Evolutionary conservation across 2,329 filamentous ascomycete genomes (phyloP).

Genomic region (Penicillium sp.): DNA sequence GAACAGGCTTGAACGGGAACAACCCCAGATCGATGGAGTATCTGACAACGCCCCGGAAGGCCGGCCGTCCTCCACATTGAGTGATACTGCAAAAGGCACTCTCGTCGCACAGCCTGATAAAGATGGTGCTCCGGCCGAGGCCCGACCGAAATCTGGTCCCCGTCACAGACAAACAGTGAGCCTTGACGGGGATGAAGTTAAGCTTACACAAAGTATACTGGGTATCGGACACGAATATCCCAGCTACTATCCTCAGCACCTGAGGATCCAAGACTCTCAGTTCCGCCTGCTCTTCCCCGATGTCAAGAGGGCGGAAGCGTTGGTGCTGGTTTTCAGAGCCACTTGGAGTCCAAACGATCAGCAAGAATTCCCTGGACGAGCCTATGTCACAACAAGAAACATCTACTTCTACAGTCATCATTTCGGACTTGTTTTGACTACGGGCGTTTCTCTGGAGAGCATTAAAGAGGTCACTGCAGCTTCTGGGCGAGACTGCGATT

Average conservation of each 20-base stretch:
- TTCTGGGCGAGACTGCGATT: constrained; percentile 87
- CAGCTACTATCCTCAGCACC: constrained; percentile 71
- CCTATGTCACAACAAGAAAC: constrained; percentile 81
- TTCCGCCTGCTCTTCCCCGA: constrained; percentile 88
- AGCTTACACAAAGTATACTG: constrained; percentile 34
- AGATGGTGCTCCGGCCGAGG: constrained; percentile 19
- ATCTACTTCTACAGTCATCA: constrained; percentile 98
- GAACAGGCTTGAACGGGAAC: constrained; percentile 57
- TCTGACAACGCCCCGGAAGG: constrained; percentile 19
- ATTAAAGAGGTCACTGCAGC: constrained; percentile 88
- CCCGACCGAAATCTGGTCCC: constrained; percentile 27
- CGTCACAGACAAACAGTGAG: constrained; percentile 57
- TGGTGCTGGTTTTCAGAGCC: constrained; percentile 87
- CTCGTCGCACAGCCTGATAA: constrained; percentile 21
- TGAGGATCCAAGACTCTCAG: constrained; percentile 84
- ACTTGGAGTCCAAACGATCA: constrained; percentile 77
- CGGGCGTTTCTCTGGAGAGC: constrained; percentile 67
- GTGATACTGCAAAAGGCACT: constrained; percentile 26
- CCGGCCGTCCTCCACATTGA: constrained; percentile 22
- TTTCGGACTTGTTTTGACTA: constrained; percentile 82
- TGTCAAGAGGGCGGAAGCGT: constrained; percentile 70
- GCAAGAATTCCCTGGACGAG: constrained; percentile 74
- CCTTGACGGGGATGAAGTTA: constrained; percentile 46
- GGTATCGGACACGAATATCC: constrained; percentile 57
- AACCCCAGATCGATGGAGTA: constrained; percentile 39